Conservation (phyloP, 73 alveolate genomes). For the Paramecium caudatum region DNA sequence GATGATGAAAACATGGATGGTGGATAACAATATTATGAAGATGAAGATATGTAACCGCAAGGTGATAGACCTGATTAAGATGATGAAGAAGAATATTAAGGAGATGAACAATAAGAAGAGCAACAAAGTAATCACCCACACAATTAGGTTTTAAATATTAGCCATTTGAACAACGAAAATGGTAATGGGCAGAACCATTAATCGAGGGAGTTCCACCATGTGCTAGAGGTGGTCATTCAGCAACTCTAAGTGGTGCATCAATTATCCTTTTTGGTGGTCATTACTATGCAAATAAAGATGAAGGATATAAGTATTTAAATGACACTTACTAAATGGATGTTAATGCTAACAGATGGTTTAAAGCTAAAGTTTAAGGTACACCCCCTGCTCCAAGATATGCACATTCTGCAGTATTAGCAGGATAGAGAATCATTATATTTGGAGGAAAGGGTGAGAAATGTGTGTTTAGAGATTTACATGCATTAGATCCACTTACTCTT, state of each 20-base stretch:
- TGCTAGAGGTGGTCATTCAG: slow-evolving; percentile 99
- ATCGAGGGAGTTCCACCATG: slow-evolving; percentile 98
- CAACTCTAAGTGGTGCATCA: slow-evolving; percentile 97
- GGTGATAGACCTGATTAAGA: too few relatives aligned
- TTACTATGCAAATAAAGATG: slow-evolving; percentile 92
- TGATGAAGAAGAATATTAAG: slow-evolving; percentile 13
- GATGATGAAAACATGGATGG: slow-evolving; percentile 37
- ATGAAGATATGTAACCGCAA: slow-evolving; percentile 31
- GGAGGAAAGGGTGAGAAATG: slow-evolving; percentile 92
- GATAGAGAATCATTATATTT: slow-evolving; percentile 96
- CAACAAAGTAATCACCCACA: neutral
- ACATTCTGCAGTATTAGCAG: slow-evolving; percentile 98
- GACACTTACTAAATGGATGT: slow-evolving; percentile 98
- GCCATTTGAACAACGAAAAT: slow-evolving; percentile 84
- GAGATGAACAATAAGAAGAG: neutral
- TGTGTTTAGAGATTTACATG: slow-evolving; percentile 96
- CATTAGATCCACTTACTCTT: slow-evolving; percentile 98
- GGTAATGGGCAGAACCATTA: slow-evolving; percentile 94
- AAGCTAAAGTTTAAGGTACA: slow-evolving; percentile 97
- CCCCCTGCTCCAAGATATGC: slow-evolving; percentile 99
- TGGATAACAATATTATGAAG: slow-evolving; percentile 16
- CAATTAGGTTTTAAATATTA: slow-evolving; percentile 42
- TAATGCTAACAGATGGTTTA: slow-evolving; percentile 95
- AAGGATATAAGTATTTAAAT: slow-evolving; percentile 96
- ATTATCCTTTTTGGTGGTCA: slow-evolving; percentile 97